Base-by-base conservation (phyloP, 179 eudicot species). In the Silene vulgaris region DNA sequence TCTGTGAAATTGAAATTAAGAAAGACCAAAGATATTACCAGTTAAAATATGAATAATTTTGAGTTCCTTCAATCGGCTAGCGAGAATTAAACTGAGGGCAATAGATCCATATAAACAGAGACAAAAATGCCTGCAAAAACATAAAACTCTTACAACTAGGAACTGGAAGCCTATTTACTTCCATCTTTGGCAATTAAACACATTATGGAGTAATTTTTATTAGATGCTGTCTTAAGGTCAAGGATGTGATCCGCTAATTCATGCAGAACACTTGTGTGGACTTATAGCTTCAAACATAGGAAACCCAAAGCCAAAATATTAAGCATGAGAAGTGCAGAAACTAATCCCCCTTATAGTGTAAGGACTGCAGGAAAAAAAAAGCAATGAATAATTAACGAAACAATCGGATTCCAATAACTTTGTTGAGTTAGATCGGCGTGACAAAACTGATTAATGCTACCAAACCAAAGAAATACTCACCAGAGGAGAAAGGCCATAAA, bases 401-500 rank as follows among this genome's bases (percentile, higher is more conserved):
- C 9, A 69, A 35, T 3, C 19, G 4, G 20, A 16, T 16, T 16
- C 32, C 8, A 19, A 50, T 20, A 2, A 29, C 50, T 19, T 59
- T 69, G 65, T n/a, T 48, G 61, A 57, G 11, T 29, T 72, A 4
- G 26, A 59, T 20, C 11, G 32, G 17, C 30, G 45, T 43, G 32
- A 65, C 21, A 37, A 76, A 43, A 8, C 7, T n/a, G 19, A 66
- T 5, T 40, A 50, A 14, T n/a, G 67, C 63, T 7, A 8, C 66
- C 35, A 65, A 35, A 65, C 13, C 20, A 16, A 26, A 32, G 17
- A 43, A 64, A 79, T 30, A 79, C 99, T 95, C 81, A 95, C 99
- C 99, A 95, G 45, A 88, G 75, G 77, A 95, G 91, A 80, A 95
- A 95, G 75, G 91, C 93, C 89, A 95, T 77, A 74, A 95, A 95